Evolutionary conservation across 116 monocot species (phyloP).

Genomic region (Posidonia oceanica): DNA sequence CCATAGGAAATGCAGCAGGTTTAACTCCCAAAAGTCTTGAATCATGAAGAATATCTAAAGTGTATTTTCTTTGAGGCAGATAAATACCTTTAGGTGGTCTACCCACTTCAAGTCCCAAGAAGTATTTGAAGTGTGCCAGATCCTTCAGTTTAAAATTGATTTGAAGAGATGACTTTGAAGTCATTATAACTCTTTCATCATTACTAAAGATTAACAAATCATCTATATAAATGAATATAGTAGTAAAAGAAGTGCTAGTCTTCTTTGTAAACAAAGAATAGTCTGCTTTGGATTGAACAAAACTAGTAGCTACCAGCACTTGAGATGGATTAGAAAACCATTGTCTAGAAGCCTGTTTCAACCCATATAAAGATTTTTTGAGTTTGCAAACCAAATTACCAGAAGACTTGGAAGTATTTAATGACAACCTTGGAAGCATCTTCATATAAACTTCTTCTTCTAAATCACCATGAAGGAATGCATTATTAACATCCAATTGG

Average conservation of each 20-base stretch:
- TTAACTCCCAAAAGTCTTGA: too few species aligned
- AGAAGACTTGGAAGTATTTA: background rate
- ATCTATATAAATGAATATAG: background rate
- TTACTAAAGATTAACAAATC: background rate
- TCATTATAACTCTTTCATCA: background rate
- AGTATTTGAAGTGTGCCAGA: background rate
- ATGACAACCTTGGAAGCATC: background rate
- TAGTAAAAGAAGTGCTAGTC: background rate
- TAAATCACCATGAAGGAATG: background rate
- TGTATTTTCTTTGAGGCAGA: too few species aligned
- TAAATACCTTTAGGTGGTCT: too few species aligned
- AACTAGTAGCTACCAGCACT: background rate
- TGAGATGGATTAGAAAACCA: background rate
- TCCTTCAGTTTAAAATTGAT: background rate
- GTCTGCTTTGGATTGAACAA: background rate
- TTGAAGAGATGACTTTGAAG: background rate
- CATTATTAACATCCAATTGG: background rate
- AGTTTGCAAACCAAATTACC: background rate
- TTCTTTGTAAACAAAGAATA: background rate
- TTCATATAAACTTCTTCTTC: background rate
- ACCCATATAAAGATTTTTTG: background rate
- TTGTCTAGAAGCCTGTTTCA: background rate
- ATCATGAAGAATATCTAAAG: too few species aligned
- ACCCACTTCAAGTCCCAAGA: background rate
- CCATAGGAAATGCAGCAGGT: too few species aligned